Percentiles rank a stretch among this genome's conserved stretches.
These are phyloP conservation scores for Leccinum sublutescens DNA, from an alignment of 768 basidiomycete species.

Conservation along the genomic window DNA sequence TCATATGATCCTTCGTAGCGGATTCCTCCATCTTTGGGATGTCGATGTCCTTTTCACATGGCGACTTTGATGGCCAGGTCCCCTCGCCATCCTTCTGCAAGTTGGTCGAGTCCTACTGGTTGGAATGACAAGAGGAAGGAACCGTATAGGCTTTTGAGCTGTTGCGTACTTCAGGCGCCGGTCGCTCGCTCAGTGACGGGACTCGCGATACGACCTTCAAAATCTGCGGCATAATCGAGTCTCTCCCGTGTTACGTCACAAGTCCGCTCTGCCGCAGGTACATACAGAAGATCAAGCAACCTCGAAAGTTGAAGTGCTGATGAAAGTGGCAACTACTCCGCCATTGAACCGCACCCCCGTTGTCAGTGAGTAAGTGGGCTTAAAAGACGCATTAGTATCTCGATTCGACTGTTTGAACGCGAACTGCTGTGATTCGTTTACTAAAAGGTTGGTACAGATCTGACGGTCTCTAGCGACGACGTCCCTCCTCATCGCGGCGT, in stretches of 20 bases:
- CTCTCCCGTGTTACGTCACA: neutral
- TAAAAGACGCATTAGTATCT: neutral
- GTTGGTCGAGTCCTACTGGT: neutral
- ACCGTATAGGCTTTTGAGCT: neutral
- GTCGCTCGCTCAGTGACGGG: too few relatives aligned
- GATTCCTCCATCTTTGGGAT: neutral
- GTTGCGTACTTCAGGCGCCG: neutral
- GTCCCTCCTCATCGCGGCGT: neutral
- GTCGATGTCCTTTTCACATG: neutral
- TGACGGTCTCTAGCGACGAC: neutral
- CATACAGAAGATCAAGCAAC: too few relatives aligned
- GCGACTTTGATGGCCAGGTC: neutral
- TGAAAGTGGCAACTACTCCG: neutral
- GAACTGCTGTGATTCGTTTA: neutral
- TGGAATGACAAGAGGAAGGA: neutral
- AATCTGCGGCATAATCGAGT: neutral
- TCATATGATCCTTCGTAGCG: too few relatives aligned
- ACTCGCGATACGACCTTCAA: neutral
- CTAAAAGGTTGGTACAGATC: neutral
- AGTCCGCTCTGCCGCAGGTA: neutral
- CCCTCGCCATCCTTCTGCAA: too few relatives aligned
- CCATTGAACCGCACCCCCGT: neutral
- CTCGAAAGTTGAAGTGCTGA: too few relatives aligned
- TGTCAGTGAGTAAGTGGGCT: neutral
- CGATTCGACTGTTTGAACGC: conserved; percentile 1